These are phyloP conservation scores for Volvox carteri DNA, from an alignment of 163 green algal genomes.

Conservation along the genomic window DNA sequence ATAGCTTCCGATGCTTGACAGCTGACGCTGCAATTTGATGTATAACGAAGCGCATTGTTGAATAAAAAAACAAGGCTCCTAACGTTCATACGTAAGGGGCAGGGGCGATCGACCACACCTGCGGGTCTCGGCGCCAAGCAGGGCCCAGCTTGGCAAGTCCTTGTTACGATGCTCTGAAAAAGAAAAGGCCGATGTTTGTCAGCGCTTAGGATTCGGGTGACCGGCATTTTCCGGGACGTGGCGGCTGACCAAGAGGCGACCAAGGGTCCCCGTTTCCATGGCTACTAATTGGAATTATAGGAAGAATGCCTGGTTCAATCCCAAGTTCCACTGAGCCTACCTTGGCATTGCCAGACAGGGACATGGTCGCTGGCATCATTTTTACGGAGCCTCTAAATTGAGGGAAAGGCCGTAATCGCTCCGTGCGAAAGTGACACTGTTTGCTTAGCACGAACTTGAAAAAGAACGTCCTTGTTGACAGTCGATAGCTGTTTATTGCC, in stretches of 20 bases:
- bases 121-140: slow-evolving; percentile 6
- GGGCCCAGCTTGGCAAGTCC: background rate
- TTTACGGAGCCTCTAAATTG: too few relatives aligned
- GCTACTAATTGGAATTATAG: background rate
- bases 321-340: background rate
- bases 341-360: slow-evolving; percentile 38
- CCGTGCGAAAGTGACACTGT: too few relatives aligned
- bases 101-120: background rate
- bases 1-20: background rate
- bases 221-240: background rate
- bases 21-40: background rate
- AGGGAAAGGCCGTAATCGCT: too few relatives aligned
- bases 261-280: background rate
- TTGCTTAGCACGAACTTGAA: too few relatives aligned
- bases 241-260: slow-evolving; percentile 9
- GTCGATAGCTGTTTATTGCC: too few relatives aligned
- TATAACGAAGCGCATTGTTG: background rate
- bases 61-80: too few relatives aligned
- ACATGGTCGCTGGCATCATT: slow-evolving; percentile 16
- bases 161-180: background rate
- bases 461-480: too few relatives aligned
- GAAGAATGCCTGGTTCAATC: background rate
- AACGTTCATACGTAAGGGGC: background rate
- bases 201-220: background rate
- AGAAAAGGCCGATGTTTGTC: background rate